Conservation (phyloP, 495 filamentous ascomycete genomes). For the Clavariopsis aquatica region DNA sequence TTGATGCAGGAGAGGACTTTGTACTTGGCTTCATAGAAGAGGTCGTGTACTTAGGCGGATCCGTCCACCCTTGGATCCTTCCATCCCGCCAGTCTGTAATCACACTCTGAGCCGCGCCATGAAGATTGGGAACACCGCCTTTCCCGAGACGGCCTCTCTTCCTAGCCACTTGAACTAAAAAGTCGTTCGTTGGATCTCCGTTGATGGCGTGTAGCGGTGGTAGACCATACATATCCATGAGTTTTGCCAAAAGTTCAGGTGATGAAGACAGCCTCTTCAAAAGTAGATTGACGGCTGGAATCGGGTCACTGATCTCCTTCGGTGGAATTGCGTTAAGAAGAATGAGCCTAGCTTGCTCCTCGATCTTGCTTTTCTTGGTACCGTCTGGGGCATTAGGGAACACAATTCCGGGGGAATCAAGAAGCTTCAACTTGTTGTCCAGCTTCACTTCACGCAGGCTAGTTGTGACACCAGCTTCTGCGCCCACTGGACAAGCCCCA, state of each 20-base stretch:
- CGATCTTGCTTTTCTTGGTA: slow-evolving; percentile 61
- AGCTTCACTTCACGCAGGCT: slow-evolving; percentile 86
- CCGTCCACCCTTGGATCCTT: slow-evolving; percentile 88
- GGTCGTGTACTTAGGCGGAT: slow-evolving; percentile 63
- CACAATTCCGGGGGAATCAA: slow-evolving; percentile 95
- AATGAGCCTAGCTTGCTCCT: slow-evolving; percentile 79
- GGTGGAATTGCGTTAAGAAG: slow-evolving; percentile 90
- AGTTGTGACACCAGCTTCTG: slow-evolving; percentile 93
- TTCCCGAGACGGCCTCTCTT: slow-evolving; percentile 88
- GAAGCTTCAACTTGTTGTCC: slow-evolving; percentile 89
- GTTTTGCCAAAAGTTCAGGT: slow-evolving; percentile 68
- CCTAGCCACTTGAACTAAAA: slow-evolving; percentile 89
- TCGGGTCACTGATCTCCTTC: slow-evolving; percentile 87
- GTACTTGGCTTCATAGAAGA: slow-evolving; percentile 42
- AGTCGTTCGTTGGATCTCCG: slow-evolving; percentile 83
- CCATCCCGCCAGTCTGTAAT: slow-evolving; percentile 96
- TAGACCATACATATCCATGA: slow-evolving; percentile 79
- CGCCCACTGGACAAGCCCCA: slow-evolving; percentile 80
- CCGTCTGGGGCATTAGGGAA: slow-evolving; percentile 67
- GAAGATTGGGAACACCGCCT: slow-evolving; percentile 85
- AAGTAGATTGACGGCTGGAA: slow-evolving; percentile 80
- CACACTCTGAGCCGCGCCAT: slow-evolving; percentile 85
- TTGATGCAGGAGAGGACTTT: slow-evolving; percentile 37
- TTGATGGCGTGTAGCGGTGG: slow-evolving; percentile 67
- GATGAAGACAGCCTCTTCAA: slow-evolving; percentile 74